Percentiles rank a stretch among this genome's conserved stretches.
These are phyloP conservation scores for Phytophthora citrophthora DNA, from an alignment of 352 stramenopile species.

Conservation along the genomic window DNA sequence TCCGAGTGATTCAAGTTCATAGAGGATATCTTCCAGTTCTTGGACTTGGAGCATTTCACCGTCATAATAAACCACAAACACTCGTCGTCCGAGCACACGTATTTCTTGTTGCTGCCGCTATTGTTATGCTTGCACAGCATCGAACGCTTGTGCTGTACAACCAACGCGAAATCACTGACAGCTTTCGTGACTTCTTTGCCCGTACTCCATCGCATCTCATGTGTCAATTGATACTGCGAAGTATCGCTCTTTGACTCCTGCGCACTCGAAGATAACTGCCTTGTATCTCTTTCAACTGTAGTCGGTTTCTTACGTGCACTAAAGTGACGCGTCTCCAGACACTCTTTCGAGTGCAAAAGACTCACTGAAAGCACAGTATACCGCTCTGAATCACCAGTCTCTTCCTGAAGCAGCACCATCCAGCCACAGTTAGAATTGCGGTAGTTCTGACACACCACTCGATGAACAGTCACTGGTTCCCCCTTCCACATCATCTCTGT, in stretches of 20 bases:
- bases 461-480: conserved; percentile 52
- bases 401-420: conserved; percentile 68
- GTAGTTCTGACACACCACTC: conserved; percentile 75
- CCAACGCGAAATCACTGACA: conserved; percentile 78
- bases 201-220: conserved; percentile 83
- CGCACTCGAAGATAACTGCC: not conserved
- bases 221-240: conserved; percentile 73
- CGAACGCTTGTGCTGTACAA: conserved; percentile 81
- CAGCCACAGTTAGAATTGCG: conserved; percentile 76
- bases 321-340: conserved; percentile 80
- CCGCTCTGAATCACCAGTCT: conserved; percentile 38
- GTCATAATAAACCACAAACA: conserved; percentile 85
- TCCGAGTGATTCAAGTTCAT: conserved; percentile 86
- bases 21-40: conserved; percentile 91
- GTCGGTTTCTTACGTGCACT: conserved; percentile 56
- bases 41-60: conserved; percentile 84
- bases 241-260: conserved; percentile 39
- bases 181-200: conserved; percentile 82
- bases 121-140: conserved; percentile 86
- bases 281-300: not conserved
- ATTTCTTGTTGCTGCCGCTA: conserved; percentile 87
- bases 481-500: conserved; percentile 49
- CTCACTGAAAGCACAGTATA: conserved; percentile 66
- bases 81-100: conserved; percentile 75
- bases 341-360: conserved; percentile 74